Percentiles rank a stretch among this genome's conserved stretches.
phyloP scores from a whole-genome alignment of 2,329 filamentous ascomycete genomes.

The Fusarium caatingaense region DNA sequence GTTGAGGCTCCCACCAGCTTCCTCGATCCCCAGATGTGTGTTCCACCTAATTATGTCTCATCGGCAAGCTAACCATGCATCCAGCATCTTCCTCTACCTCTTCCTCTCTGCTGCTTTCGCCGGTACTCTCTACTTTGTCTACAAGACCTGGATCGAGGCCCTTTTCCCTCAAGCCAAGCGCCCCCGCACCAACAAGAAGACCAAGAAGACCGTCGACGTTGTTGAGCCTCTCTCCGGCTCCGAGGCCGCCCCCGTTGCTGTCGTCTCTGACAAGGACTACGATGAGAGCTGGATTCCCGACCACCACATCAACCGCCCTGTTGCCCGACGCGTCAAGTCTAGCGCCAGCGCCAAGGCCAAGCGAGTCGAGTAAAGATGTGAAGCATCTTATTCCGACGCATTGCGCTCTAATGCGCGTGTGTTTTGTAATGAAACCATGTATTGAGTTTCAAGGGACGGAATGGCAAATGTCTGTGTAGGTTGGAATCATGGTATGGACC shows the following conservation, averaged over 20 bases:
- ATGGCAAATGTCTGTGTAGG: constrained; percentile 31
- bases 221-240: constrained; percentile 73
- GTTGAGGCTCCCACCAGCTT: constrained; percentile 92
- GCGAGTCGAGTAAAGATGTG: constrained; percentile 46
- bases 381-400: background rate
- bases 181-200: constrained; percentile 68
- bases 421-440: constrained; percentile 16
- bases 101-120: constrained; percentile 83
- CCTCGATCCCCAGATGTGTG: constrained; percentile 95
- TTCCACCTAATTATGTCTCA: constrained; percentile 14
- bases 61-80: constrained; percentile 45
- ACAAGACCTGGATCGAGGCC: constrained; percentile 96
- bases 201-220: constrained; percentile 74
- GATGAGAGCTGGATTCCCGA: constrained; percentile 95
- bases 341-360: constrained; percentile 61
- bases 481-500: constrained; percentile 16
- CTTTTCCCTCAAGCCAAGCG: constrained; percentile 93
- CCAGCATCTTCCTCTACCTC: constrained; percentile 95
- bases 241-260: constrained; percentile 76
- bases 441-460: constrained; percentile 14
- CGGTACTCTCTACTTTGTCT: constrained; percentile 93
- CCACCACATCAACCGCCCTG: constrained; percentile 87
- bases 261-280: constrained; percentile 77
- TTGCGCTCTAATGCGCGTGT: constrained; percentile 3
- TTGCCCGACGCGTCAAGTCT: constrained; percentile 75